These are phyloP conservation scores for Leptographium wingfieldii DNA, from an alignment of 2,329 filamentous ascomycete species.

Conservation along the genomic window DNA sequence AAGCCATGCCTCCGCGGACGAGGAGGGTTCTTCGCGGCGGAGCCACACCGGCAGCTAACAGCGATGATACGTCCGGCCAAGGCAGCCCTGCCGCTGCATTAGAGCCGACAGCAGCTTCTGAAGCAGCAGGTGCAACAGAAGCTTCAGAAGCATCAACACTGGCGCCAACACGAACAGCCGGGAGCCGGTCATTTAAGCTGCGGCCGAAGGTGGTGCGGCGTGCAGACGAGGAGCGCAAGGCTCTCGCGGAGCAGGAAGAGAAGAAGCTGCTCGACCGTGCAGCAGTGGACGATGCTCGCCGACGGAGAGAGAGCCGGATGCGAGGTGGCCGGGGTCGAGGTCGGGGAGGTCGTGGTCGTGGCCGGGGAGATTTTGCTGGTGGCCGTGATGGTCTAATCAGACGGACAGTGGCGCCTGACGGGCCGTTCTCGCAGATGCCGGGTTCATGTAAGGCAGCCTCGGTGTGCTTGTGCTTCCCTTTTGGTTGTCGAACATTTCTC, in stretches of 20 bases:
- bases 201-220: slow-evolving; percentile 22
- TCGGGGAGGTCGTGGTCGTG: slow-evolving; percentile 15
- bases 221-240: slow-evolving; percentile 22
- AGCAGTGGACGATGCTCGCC: slow-evolving; percentile 19
- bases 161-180: neutral
- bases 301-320: slow-evolving; percentile 15
- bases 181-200: slow-evolving; percentile 15
- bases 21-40: neutral
- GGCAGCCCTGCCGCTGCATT: neutral
- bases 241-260: slow-evolving; percentile 22
- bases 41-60: neutral
- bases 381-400: slow-evolving; percentile 17
- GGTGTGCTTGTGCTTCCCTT: slow-evolving; percentile 3
- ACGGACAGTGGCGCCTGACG: slow-evolving; percentile 20
- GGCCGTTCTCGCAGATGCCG: slow-evolving; percentile 23
- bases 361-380: slow-evolving; percentile 15
- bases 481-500: neutral
- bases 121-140: neutral
- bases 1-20: neutral
- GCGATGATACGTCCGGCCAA: neutral
- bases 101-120: neutral
- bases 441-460: slow-evolving; percentile 13
- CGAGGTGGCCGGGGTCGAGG: slow-evolving; percentile 16
- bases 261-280: slow-evolving; percentile 18
- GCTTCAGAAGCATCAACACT: slow-evolving; percentile 1